phyloP scores from a whole-genome alignment of 2,329 filamentous ascomycete genomes.

The Dactylellina cionopaga region DNA sequence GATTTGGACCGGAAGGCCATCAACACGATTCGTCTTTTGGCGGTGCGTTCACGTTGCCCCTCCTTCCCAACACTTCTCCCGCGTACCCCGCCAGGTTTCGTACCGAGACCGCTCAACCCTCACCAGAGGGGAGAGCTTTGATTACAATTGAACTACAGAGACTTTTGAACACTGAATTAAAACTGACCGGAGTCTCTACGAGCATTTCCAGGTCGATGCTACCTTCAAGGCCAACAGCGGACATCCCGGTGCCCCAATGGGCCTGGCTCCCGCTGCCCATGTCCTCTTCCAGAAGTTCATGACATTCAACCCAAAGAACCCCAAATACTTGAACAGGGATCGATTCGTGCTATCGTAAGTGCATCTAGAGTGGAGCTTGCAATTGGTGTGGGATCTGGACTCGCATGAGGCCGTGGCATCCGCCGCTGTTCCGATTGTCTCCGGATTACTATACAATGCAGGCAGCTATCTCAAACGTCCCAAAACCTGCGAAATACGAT shows the following conservation, averaged over 20 bases:
- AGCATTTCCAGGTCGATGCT: constrained; percentile 84
- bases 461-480: too few species aligned
- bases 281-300: constrained; percentile 99
- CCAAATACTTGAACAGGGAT: constrained; percentile 95
- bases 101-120: too few species aligned
- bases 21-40: constrained; percentile 96
- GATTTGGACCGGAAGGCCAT: constrained; percentile 90
- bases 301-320: constrained; percentile 99
- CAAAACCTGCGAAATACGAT: too few species aligned
- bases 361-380: too few species aligned
- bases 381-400: neutral
- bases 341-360: constrained; percentile 99
- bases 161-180: constrained; percentile 51
- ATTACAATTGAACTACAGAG: too few species aligned
- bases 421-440: constrained; percentile 1
- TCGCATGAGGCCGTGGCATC: neutral
- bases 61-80: constrained; percentile 50
- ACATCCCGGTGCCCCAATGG: constrained; percentile 98
- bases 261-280: constrained; percentile 93
- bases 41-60: constrained; percentile 73
- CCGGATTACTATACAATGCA: constrained; percentile 42
- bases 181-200: neutral
- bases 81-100: constrained; percentile 49
- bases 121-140: too few species aligned
- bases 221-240: constrained; percentile 95